These are phyloP conservation scores for Monilinia polystroma DNA, from an alignment of 2,329 filamentous ascomycete genomes.

Conservation along the genomic window DNA sequence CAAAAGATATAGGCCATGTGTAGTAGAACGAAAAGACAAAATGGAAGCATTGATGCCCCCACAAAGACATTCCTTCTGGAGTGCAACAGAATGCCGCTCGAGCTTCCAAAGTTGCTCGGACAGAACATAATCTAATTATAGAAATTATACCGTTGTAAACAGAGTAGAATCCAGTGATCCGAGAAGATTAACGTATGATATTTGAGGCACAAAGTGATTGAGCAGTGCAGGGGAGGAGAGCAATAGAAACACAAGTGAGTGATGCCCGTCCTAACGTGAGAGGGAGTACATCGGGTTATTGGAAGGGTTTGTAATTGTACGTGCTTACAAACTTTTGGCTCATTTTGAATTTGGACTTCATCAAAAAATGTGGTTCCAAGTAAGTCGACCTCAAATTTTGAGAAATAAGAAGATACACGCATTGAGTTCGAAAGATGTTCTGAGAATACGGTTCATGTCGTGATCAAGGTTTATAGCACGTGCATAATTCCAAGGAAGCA, in stretches of 20 bases:
- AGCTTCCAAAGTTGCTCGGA: slow-evolving; percentile 10
- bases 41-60: not conserved
- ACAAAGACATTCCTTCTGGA: not conserved
- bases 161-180: too few species aligned
- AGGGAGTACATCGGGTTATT: not conserved
- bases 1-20: not conserved
- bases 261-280: not conserved
- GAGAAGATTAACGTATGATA: not conserved
- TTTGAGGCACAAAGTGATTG: not conserved
- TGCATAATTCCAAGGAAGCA: too few species aligned
- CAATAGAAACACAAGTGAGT: not conserved
- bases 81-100: not conserved
- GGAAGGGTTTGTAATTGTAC: not conserved
- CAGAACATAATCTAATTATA: not conserved
- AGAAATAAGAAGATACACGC: not conserved
- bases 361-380: not conserved
- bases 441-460: too few species aligned
- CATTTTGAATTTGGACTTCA: too few species aligned
- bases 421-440: too few species aligned
- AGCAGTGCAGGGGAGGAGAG: not conserved
- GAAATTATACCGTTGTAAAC: not conserved
- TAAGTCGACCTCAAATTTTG: not conserved
- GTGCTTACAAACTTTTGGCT: not conserved
- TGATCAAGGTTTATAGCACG: too few species aligned
- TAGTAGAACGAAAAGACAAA: not conserved